Evolutionary conservation across 768 basidiomycete genomes (phyloP).

Genomic region (Nidularia pulvinata): DNA sequence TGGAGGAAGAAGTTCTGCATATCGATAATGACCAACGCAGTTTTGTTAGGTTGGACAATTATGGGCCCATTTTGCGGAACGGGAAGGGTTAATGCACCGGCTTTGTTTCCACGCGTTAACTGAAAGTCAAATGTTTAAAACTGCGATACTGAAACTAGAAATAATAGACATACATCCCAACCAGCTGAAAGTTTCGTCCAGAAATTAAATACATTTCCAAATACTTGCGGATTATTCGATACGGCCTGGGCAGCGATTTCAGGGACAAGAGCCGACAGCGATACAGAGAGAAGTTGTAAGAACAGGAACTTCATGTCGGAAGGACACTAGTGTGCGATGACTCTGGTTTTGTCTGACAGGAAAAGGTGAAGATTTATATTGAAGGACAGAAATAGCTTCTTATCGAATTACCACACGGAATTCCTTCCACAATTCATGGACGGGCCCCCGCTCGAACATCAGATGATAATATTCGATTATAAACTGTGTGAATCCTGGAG

Average conservation of each 20-base stretch:
- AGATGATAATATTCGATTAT: neutral
- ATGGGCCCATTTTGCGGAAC: constrained; percentile 20
- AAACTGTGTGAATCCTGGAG: neutral
- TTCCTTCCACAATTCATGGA: neutral
- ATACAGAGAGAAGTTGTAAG: neutral
- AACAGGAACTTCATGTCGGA: neutral
- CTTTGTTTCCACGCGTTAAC: constrained; percentile 22
- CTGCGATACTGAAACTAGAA: neutral
- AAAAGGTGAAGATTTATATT: neutral
- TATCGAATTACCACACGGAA: neutral
- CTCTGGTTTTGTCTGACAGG: neutral
- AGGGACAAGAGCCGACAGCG: neutral
- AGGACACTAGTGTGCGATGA: neutral
- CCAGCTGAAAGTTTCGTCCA: constrained; percentile 20
- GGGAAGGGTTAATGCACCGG: constrained; percentile 19
- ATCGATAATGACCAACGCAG: constrained; percentile 30
- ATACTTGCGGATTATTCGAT: constrained; percentile 8
- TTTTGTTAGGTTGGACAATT: constrained; percentile 21
- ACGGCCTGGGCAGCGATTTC: neutral
- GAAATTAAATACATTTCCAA: constrained; percentile 25
- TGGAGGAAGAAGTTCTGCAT: constrained; percentile 32
- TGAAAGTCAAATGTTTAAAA: constrained; percentile 3
- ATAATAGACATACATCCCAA: constrained; percentile 18
- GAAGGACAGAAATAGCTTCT: neutral
- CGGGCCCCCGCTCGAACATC: neutral